A percentile compares a stretch with the other conserved stretches of the same genome.
Evolutionary conservation across 164 flowering plant species (phyloP).

Genomic region (Amborella trichopoda): DNA sequence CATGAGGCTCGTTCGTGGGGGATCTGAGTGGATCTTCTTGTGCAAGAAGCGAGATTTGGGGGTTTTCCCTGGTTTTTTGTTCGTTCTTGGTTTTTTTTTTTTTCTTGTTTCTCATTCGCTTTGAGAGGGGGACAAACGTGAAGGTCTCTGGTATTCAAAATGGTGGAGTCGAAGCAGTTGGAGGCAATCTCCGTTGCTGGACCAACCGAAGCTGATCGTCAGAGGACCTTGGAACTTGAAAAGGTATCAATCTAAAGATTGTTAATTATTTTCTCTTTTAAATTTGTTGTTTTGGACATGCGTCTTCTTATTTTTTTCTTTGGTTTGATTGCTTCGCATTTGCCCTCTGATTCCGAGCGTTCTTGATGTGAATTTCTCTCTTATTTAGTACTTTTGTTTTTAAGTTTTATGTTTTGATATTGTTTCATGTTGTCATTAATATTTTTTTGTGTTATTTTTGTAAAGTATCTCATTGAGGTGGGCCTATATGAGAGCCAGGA

Average conservation of each 20-base stretch:
- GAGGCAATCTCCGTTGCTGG: slow-evolving; percentile 72
- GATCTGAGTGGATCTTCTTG: no score
- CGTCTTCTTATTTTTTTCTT: no score
- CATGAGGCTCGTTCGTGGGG: no score
- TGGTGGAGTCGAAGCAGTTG: slow-evolving; percentile 26
- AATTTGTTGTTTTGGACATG: no score
- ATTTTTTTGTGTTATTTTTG: slow-evolving; percentile 3
- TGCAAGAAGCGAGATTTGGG: no score
- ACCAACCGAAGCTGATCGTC: slow-evolving; percentile 52
- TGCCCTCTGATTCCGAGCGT: no score
- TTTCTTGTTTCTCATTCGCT: not conserved
- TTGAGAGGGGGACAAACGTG: not conserved
- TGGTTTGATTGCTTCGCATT: no score
- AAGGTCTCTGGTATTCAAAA: no score
- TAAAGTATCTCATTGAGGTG: slow-evolving; percentile 45
- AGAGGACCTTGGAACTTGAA: slow-evolving; percentile 48
- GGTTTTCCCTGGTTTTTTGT: no score
- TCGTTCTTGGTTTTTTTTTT: not conserved
- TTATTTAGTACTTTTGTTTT: not conserved
- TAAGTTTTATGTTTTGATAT: not conserved
- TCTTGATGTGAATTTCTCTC: not conserved
- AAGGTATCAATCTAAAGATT: no score
- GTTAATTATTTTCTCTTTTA: no score
- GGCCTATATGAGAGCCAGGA: slow-evolving; percentile 66
- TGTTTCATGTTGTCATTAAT: no score